Evolutionary conservation across 1,139 yeast species (phyloP), one percentile per base, ranked within the genome.

Genomic region (Sporopachydermia cereana): DNA sequence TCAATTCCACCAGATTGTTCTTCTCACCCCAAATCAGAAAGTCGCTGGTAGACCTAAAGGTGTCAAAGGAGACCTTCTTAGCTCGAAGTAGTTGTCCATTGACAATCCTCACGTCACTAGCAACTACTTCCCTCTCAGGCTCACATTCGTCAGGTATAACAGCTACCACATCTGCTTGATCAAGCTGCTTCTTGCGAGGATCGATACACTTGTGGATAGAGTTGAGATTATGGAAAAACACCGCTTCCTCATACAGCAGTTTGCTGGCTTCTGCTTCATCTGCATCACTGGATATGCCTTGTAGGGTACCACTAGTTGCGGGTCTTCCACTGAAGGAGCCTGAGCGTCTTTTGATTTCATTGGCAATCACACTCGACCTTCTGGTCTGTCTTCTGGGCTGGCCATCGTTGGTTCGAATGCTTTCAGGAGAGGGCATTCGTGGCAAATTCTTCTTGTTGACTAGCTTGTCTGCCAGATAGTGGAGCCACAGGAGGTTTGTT

Each of bases 401-500:
- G 17, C 39, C 39, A n/a, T 34, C 22, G n/a, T 12, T 16, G 39
- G 20, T 20, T n/a, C 39, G 9, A 12, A 34, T 7, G 39, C 39
- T 34, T n/a, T 34, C 39, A 7, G 39, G 39, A 16, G 39, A 34
- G 12, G 39, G 39, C 18, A 54, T 52, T 20, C 50, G 50, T 31
- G 50, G 49, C 23, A 65, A 54, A 2, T 60, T 61, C 48, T 71
- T 71, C 47, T 55, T 58, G 45, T 65, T 57, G n/a, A 71, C 46
- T 47, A 72, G 54, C 47, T 67, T 63, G 47, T 68, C 69, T 17
- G 62, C 63, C 16, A 74, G 53, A 52, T 72, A 72, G 50, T 71
- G 74, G 42, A 72, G 59, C 78, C 78, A 73, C 41, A 69, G 51
- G 3, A 72, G 61, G 50, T 73, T 74, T n/a, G 76, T 69, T 23